Conservation (phyloP, 108 stramenopile genomes). For the Cylindrotheca fusiformis region DNA sequence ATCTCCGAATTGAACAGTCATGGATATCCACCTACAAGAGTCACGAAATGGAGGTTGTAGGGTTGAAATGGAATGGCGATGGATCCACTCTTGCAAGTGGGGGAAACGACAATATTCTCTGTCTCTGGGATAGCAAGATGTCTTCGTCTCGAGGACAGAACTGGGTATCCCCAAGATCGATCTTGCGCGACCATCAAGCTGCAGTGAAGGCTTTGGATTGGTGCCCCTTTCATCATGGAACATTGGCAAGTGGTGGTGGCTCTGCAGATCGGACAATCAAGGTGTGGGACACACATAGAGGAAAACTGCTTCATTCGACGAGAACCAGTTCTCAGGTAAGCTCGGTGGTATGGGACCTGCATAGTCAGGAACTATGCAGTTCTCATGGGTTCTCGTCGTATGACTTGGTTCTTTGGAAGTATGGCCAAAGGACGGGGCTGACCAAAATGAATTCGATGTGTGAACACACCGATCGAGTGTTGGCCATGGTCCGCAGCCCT, state of each 20-base stretch:
- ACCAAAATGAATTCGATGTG: constrained; percentile 81
- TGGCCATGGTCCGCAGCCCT: constrained; percentile 83
- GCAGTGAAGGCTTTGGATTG: constrained; percentile 95
- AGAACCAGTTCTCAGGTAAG: constrained; percentile 92
- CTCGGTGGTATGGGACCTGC: constrained; percentile 78
- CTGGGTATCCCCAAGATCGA: constrained; percentile 32
- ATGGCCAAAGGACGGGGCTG: constrained; percentile 70
- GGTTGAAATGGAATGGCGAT: constrained; percentile 8
- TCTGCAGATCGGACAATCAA: constrained; percentile 93
- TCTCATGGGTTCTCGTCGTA: constrained; percentile 86
- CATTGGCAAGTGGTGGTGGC: constrained; percentile 90
- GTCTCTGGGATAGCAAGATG: constrained; percentile 7
- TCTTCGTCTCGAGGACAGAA: too few species aligned
- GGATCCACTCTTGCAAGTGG: constrained; percentile 9
- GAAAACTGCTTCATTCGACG: constrained; percentile 74
- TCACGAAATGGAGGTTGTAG: not conserved
- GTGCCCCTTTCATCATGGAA: constrained; percentile 87
- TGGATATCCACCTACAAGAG: too few species aligned
- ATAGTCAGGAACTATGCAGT: constrained; percentile 84
- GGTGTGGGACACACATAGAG: constrained; percentile 86
- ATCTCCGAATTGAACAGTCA: too few species aligned
- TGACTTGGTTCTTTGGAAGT: constrained; percentile 90
- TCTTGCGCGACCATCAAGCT: constrained; percentile 78
- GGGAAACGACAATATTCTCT: constrained; percentile 2
- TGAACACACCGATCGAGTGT: constrained; percentile 79